Base-by-base conservation (phyloP, 768 basidiomycete genomes). In the Galerina marginata region DNA sequence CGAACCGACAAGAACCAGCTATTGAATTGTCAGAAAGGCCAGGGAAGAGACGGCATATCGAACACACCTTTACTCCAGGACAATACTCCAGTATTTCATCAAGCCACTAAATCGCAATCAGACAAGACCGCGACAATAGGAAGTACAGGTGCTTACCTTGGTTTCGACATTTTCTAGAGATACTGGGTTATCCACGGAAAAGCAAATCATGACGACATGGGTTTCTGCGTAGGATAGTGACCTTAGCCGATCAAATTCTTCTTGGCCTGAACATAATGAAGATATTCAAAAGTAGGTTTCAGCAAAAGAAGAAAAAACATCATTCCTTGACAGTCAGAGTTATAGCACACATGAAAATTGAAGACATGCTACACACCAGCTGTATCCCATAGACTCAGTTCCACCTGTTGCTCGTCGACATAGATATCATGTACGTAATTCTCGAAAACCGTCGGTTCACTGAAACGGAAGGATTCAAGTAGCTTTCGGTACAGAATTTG, bases 151-250 rank as follows among this genome's bases (percentile, higher is more conserved):
- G 11, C 38, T 33, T 52, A 92, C 94, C 83, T 96, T 99, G 20
- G 87, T 82, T 71, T 96, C 95, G n/a, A 97, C 88, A 68, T 99
- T 99, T 68, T 97, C 96, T 63, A 99, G 76, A 29, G 95, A 97
- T n/a, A 86, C 85, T 9, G 96, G 96, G 65, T 95, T 95, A 72
- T 99, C 96, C 36, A 96, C 94, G 39, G 96, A 96, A 74, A 97
- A 98, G 75, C 96, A 98, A 25, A 98, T 80, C 91, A 98, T 92
- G 63, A 98, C 84, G 60, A 98, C 91, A 76, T 98, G 93, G 1
- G 96, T 97, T 74, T 98, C 96, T 9, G 96, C 92, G 73, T 98
- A 99, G 39, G 92, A 93, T n/a, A 99, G 77, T 10, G 95, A 96
- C 48, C 96, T 85, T 58, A 99, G 77, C 46, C 95, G 82, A 71